Evolutionary conservation across 345 rosid genomes (phyloP).

Genomic region (Syzygium oleosum): DNA sequence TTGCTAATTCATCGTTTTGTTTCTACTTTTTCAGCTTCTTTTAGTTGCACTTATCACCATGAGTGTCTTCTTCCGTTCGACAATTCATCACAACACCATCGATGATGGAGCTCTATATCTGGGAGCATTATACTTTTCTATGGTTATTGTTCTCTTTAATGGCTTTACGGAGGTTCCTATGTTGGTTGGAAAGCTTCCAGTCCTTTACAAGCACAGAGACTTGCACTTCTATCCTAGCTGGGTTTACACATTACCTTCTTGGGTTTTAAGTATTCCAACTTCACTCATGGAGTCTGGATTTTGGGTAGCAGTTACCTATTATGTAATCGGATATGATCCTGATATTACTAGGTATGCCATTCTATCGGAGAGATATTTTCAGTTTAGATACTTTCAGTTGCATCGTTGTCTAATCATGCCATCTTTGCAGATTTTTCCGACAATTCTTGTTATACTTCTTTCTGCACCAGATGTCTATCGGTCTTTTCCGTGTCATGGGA

Average conservation of each 20-base stretch:
- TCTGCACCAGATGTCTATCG: constrained; percentile 92
- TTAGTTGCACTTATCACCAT: constrained; percentile 86
- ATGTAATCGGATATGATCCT: constrained; percentile 91
- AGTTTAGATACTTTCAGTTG: background rate
- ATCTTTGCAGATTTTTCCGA: constrained; percentile 61
- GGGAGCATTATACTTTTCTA: constrained; percentile 87
- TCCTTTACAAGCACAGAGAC: constrained; percentile 94
- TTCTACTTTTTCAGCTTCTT: constrained; percentile 63
- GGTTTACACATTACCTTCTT: constrained; percentile 90
- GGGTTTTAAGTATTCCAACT: constrained; percentile 81
- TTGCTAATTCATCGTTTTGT: constrained; percentile 5
- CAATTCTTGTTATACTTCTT: constrained; percentile 77
- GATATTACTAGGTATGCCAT: constrained; percentile 47
- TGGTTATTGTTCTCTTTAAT: constrained; percentile 94
- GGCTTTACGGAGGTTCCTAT: constrained; percentile 97
- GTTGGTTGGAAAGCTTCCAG: constrained; percentile 94
- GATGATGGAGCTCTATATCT: constrained; percentile 88
- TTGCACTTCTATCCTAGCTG: constrained; percentile 94
- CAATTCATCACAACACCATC: constrained; percentile 68
- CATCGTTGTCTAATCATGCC: background rate
- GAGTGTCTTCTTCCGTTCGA: constrained; percentile 91
- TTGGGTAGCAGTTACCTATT: constrained; percentile 90
- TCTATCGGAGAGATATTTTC: background rate
- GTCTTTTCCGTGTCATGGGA: constrained; percentile 95
- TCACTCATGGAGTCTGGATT: constrained; percentile 85